A percentile compares a stretch with the other conserved stretches of the same genome.
These are phyloP conservation scores for Russula earlei DNA, from an alignment of 768 basidiomycete genomes.

Conservation along the genomic window DNA sequence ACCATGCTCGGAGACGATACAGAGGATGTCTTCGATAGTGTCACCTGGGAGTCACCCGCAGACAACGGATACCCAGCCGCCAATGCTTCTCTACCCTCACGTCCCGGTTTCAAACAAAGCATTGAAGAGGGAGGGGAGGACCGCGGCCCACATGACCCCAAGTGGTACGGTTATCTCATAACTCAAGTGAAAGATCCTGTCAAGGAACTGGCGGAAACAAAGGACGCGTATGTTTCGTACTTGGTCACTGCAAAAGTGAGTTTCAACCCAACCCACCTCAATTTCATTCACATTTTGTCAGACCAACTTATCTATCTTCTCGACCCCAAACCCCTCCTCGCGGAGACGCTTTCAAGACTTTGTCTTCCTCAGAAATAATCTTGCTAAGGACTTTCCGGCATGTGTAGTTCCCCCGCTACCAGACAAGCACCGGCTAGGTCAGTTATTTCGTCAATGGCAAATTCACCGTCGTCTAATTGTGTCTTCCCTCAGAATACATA, in stretches of 20 bases:
- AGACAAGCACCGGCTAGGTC: constrained; percentile 93
- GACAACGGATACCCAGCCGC: constrained; percentile 40
- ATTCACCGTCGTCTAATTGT: background rate
- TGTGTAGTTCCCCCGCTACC: constrained; percentile 97
- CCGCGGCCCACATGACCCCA: constrained; percentile 65
- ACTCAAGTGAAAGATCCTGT: constrained; percentile 85
- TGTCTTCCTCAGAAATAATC: constrained; percentile 82
- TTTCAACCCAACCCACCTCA: constrained; percentile 7
- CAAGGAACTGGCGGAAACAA: constrained; percentile 93
- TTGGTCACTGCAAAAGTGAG: constrained; percentile 79
- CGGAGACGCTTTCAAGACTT: constrained; percentile 96
- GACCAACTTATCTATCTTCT: constrained; percentile 89
- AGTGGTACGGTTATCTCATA: constrained; percentile 84
- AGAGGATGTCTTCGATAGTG: constrained; percentile 85
- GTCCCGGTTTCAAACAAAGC: constrained; percentile 78
- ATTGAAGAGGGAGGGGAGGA: constrained; percentile 59
- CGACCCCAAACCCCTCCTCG: constrained; percentile 58
- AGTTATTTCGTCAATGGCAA: constrained; percentile 24
- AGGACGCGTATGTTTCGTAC: constrained; percentile 95
- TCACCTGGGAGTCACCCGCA: constrained; percentile 79
- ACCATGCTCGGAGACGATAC: constrained; percentile 68
- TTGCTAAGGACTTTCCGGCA: constrained; percentile 88
- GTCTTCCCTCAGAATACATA: constrained; percentile 64
- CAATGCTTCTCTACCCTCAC: constrained; percentile 32
- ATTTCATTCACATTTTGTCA: constrained; percentile 26